Percentiles rank a stretch among this genome's conserved stretches.
phyloP scores from a whole-genome alignment of 805 yeast species.

The Metahyphopichia silvanorum region DNA sequence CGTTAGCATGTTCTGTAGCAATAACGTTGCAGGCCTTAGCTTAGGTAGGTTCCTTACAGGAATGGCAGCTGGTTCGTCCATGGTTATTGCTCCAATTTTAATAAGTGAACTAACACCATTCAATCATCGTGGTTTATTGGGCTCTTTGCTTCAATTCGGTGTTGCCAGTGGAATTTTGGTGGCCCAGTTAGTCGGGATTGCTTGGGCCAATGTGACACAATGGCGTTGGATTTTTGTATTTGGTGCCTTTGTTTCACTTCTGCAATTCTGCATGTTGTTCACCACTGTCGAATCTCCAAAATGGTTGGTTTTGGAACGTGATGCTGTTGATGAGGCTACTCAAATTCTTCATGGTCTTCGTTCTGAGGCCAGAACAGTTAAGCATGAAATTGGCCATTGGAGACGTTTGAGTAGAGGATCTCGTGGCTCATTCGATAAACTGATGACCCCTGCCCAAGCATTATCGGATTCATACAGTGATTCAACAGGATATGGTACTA shows the following conservation, averaged over 20 bases:
- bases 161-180: constrained; percentile 36
- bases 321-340: constrained; percentile 26
- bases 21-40: constrained; percentile 14
- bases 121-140: constrained; percentile 40
- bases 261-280: constrained; percentile 29
- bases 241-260: constrained; percentile 19
- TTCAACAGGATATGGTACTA: not conserved
- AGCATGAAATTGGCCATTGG: constrained; percentile 37
- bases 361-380: constrained; percentile 26
- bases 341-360: constrained; percentile 23
- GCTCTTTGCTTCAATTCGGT: constrained; percentile 36
- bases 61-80: constrained; percentile 35
- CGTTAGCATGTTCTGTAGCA: constrained; percentile 20
- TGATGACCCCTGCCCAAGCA: constrained; percentile 2
- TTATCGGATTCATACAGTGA: constrained; percentile 5
- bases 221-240: constrained; percentile 35
- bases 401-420: constrained; percentile 17
- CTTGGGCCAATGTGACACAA: constrained; percentile 32
- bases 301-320: constrained; percentile 33
- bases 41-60: constrained; percentile 35
- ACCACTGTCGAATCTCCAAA: constrained; percentile 39
- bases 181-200: constrained; percentile 29
- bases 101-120: constrained; percentile 38
- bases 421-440: not conserved
- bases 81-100: constrained; percentile 39